Conservation (phyloP, 306 rosid species). For the Pueraria montana region DNA sequence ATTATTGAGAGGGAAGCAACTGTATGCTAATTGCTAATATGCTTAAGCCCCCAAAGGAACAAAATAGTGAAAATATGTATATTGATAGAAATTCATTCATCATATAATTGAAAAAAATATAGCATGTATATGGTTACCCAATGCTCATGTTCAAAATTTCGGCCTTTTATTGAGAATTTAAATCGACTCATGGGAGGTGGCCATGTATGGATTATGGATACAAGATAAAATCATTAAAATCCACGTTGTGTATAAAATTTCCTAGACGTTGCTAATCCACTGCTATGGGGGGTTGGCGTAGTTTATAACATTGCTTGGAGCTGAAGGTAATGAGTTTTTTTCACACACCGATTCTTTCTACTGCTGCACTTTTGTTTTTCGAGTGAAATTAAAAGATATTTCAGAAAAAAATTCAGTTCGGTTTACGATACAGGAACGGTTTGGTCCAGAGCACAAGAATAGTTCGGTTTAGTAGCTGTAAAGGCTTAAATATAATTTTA, state of each 20-base stretch:
- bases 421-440: no score
- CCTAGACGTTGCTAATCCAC: no score
- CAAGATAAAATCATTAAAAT: neutral
- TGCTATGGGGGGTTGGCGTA: no score
- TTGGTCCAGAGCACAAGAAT: no score
- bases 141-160: neutral
- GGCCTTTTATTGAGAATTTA: neutral
- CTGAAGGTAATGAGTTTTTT: no score
- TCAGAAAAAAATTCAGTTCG: no score
- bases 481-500: no score
- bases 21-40: conserved; percentile 36
- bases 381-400: no score
- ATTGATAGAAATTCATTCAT: conserved; percentile 49
- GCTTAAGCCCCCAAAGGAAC: neutral
- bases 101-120: conserved; percentile 42
- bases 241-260: neutral
- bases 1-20: conserved; percentile 33
- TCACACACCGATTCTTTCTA: no score
- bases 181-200: neutral
- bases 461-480: no score
- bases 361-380: no score
- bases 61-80: conserved; percentile 37
- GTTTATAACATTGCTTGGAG: no score
- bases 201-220: neutral
- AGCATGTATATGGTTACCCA: conserved; percentile 31